Evolutionary conservation across 495 filamentous ascomycete species (phyloP).

Genomic region (Trichocladium uniseriatum): DNA sequence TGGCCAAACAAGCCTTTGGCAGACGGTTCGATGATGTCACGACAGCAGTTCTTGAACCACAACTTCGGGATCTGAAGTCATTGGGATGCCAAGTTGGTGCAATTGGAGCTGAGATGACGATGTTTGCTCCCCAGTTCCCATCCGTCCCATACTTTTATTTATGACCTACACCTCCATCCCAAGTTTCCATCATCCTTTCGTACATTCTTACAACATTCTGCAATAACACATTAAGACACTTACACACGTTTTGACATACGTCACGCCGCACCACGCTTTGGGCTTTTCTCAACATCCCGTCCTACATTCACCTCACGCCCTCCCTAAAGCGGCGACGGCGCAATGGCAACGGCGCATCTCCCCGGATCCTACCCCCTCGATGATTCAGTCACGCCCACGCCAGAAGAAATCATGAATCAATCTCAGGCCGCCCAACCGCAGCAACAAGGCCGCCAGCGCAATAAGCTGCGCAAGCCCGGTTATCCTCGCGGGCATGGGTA

Average conservation of each 20-base stretch:
- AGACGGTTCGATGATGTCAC: slow-evolving; percentile 15
- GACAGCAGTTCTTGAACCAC: neutral
- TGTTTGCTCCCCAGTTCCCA: too few species aligned
- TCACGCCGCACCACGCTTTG: too few species aligned
- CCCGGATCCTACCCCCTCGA: slow-evolving; percentile 8
- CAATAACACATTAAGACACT: too few species aligned
- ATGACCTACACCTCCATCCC: too few species aligned
- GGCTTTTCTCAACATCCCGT: too few species aligned
- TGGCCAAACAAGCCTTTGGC: too few species aligned
- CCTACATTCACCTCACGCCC: too few species aligned
- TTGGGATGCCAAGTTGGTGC: neutral
- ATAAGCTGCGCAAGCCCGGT: slow-evolving; percentile 26
- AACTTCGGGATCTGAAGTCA: neutral
- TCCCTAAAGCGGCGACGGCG: neutral
- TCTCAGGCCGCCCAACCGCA: neutral
- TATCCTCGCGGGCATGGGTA: slow-evolving; percentile 25
- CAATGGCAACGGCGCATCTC: neutral
- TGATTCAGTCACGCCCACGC: slow-evolving; percentile 4
- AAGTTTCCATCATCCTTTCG: too few species aligned
- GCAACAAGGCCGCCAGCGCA: slow-evolving; percentile 10
- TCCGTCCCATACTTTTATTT: too few species aligned
- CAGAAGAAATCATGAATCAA: slow-evolving; percentile 5
- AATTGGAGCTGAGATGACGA: neutral
- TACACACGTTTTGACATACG: too few species aligned
- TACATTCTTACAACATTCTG: too few species aligned